Percentiles rank a stretch among this genome's conserved stretches.
Evolutionary conservation across 805 yeast species (phyloP).

Genomic region (Ogataea sp.): DNA sequence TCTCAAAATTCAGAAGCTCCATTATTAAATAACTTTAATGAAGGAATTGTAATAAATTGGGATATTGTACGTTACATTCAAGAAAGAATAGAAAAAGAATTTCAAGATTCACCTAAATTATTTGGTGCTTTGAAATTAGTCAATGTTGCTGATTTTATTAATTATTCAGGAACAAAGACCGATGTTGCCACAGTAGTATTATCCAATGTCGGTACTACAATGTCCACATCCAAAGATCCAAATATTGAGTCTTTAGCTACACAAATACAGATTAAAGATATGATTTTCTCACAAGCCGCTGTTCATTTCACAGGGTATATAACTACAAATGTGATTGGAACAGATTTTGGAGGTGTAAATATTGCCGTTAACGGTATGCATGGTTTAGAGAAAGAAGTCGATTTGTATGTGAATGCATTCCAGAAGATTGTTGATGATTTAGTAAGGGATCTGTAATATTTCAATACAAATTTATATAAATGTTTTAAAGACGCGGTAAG

Average conservation of each 20-base stretch:
- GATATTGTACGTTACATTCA: conserved; percentile 8
- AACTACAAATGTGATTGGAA: conserved; percentile 11
- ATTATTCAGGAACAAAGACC: conserved; percentile 1
- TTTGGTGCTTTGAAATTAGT: not conserved
- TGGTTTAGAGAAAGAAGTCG: not conserved
- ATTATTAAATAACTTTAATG: not conserved
- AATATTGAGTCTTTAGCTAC: too few species aligned
- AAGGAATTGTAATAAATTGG: conserved; percentile 7
- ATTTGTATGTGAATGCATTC: not conserved
- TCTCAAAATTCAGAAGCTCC: not conserved
- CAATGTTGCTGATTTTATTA: not conserved
- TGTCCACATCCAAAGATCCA: not conserved
- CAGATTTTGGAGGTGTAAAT: conserved; percentile 11
- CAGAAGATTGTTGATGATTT: not conserved
- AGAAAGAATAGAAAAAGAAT: not conserved
- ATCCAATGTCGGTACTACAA: conserved; percentile 13
- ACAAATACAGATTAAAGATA: conserved; percentile 6
- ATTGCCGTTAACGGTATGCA: not conserved
- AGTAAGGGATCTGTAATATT: not conserved
- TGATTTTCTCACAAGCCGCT: conserved; percentile 12
- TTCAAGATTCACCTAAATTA: not conserved
- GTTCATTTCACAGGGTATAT: conserved; percentile 6
- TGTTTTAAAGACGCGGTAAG: too few species aligned
- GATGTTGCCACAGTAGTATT: conserved; percentile 8
- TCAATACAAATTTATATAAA: too few species aligned